Evolutionary conservation across 139 green algal genomes (phyloP), one percentile per base, ranked within the genome.

Genomic region (Coelastrella sp.): DNA sequence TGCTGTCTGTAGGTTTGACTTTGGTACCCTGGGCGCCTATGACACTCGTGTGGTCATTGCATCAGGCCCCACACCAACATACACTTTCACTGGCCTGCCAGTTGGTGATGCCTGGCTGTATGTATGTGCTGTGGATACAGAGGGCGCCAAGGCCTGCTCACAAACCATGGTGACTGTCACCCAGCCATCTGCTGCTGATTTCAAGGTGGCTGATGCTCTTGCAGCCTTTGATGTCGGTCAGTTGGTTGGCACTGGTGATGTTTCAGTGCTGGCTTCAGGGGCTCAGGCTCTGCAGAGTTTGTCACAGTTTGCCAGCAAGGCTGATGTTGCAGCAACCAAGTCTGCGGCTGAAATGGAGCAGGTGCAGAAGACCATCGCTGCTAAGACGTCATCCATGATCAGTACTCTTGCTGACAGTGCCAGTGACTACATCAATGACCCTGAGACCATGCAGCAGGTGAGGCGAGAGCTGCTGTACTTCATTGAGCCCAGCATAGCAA

Each of bases 401-500:
- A 40, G 41, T 2, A 41, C 41, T 4, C 41, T 79, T 25, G 71
- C 71, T 23, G 62, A 43, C n/a, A 40, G 38, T 15, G 41, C 41
- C n/a, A 53, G 23, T 51, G 51, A 27, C n/a, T 62, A 63, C 71
- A 62, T 62, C n/a, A 43, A 79, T 27, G 71, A 79, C 43, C 71
- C 71, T 21, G 25, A 79, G 71, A 62, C 41, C 23, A 79, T 79
- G 71, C 38, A 21, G 17, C 71, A 79, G 71, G 71, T 79, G 40
- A 62, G 21, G 38, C 40, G 37, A 19, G 3, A 53, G 67, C 7
- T 38, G 17, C 8, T 59, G 25, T 64, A 15, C 30, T 27, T 45
- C 11, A 0, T n/a, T 1, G 30, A 32, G 9, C 3, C 34, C 64
- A 45, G n/a, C n/a, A 19, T n/a, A 21, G 53, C 53, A 64, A 21